A percentile compares a stretch with the other conserved stretches of the same genome.
Conservation (phyloP, 1,284 basidiomycete genomes). For the Ceratobasidium sp. region DNA sequence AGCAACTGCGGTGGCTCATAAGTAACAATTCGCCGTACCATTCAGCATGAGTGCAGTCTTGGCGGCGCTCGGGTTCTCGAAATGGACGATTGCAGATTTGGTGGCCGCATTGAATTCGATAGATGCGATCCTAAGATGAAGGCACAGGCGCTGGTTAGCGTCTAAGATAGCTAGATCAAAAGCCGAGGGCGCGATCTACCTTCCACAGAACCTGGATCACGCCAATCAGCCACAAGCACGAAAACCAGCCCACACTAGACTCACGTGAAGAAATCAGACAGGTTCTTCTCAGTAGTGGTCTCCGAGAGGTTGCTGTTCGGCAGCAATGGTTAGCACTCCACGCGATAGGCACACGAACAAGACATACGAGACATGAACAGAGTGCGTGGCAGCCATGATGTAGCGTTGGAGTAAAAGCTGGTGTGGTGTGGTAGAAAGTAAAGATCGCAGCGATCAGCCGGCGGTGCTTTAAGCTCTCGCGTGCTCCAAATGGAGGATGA, state of each 20-base stretch:
- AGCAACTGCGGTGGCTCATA: neutral
- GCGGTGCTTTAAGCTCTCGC: constrained; percentile 7
- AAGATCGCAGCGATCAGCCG: constrained; percentile 17
- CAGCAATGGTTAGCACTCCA: neutral
- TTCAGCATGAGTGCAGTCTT: constrained; percentile 78
- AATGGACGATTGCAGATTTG: constrained; percentile 64
- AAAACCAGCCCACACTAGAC: constrained; percentile 45
- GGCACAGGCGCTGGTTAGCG: constrained; percentile 20
- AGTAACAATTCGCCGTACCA: constrained; percentile 46
- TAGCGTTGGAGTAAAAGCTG: neutral
- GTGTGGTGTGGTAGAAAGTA: constrained; percentile 10
- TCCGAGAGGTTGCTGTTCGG: constrained; percentile 56
- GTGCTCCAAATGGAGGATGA: no score
- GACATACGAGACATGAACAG: constrained; percentile 33
- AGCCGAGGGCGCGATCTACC: constrained; percentile 52
- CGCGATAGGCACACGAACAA: neutral
- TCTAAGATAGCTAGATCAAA: neutral
- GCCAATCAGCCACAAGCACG: constrained; percentile 31
- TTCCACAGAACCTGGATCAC: constrained; percentile 73
- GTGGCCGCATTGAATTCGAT: constrained; percentile 59
- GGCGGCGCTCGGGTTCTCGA: constrained; percentile 77
- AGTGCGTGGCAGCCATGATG: constrained; percentile 25
- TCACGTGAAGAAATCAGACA: constrained; percentile 80
- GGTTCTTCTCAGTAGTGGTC: constrained; percentile 63
- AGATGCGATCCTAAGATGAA: constrained; percentile 55